Percentiles rank a stretch among this genome's conserved stretches.
phyloP scores from a whole-genome alignment of 1,284 basidiomycete genomes.

The Coniferiporia weirii region DNA sequence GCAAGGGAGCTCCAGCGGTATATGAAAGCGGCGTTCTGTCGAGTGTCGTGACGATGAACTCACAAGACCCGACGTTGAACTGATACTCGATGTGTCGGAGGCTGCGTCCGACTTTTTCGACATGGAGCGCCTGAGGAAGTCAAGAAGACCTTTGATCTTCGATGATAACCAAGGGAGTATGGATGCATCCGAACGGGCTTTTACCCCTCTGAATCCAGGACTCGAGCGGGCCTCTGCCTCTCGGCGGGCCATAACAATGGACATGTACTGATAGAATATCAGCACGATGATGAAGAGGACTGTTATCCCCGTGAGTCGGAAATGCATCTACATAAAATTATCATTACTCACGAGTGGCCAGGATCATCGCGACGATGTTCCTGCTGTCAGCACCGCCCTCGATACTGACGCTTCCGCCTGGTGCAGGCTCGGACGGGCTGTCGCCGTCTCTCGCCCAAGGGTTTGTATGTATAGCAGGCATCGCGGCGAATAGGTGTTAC shows the following conservation, averaged over 20 bases:
- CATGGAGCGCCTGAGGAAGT: background rate
- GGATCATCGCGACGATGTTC: conserved; percentile 16
- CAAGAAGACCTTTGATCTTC: background rate
- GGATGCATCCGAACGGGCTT: background rate
- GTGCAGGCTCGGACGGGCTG: background rate
- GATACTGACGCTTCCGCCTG: conserved; percentile 8
- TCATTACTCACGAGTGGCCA: conserved; percentile 11
- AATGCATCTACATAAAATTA: background rate
- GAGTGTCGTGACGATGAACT: background rate
- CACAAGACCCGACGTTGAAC: conserved; percentile 2
- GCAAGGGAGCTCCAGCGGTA: background rate
- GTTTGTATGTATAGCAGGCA: background rate
- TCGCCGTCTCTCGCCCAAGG: background rate
- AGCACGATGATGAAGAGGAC: conserved; percentile 16
- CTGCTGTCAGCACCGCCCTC: conserved; percentile 11
- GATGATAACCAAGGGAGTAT: background rate
- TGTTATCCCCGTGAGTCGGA: background rate
- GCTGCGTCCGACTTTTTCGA: background rate
- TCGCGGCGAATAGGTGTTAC: background rate
- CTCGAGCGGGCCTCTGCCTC: background rate
- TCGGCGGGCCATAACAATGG: conserved; percentile 3
- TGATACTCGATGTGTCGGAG: background rate
- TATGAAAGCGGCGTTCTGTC: background rate
- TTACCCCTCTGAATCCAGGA: background rate
- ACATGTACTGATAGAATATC: conserved; percentile 12